Conservation (phyloP, 257 asterid genomes). For the Fraxinus cuspidata region DNA sequence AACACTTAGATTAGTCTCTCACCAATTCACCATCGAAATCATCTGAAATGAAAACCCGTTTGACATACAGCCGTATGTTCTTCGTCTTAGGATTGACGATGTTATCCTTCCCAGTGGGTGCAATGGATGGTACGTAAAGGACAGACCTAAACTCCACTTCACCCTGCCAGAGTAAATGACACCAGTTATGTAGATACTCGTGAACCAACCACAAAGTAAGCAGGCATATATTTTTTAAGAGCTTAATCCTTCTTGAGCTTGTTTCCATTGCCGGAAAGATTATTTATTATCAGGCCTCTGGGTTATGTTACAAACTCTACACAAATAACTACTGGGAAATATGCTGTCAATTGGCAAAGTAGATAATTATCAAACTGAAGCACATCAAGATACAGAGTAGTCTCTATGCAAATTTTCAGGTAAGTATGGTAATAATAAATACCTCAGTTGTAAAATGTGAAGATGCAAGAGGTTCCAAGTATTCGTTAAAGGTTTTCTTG, state of each 20-base stretch:
- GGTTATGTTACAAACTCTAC: constrained; percentile 8
- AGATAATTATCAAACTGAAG: not conserved
- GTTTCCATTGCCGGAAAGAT: constrained; percentile 12
- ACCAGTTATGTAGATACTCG: not conserved
- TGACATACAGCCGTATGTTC: constrained; percentile 88
- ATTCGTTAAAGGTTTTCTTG: constrained; percentile 86
- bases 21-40: constrained; percentile 99
- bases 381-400: not conserved
- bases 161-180: constrained; percentile 58
- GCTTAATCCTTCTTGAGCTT: not conserved
- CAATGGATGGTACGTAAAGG: constrained; percentile 77
- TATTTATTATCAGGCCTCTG: not conserved
- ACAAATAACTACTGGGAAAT: not conserved
- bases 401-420: constrained; percentile 9
- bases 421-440: not conserved
- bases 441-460: constrained; percentile 99
- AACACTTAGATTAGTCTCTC: constrained; percentile 38
- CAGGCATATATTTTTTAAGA: not conserved
- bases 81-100: constrained; percentile 82
- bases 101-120: constrained; percentile 82
- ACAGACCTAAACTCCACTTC: constrained; percentile 97
- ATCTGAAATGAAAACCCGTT: constrained; percentile 91
- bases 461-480: constrained; percentile 94
- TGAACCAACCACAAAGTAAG: constrained; percentile 19
- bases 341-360: constrained; percentile 6